Conservation (phyloP, 2,329 filamentous ascomycete genomes). For the Monosporascus sp. region DNA sequence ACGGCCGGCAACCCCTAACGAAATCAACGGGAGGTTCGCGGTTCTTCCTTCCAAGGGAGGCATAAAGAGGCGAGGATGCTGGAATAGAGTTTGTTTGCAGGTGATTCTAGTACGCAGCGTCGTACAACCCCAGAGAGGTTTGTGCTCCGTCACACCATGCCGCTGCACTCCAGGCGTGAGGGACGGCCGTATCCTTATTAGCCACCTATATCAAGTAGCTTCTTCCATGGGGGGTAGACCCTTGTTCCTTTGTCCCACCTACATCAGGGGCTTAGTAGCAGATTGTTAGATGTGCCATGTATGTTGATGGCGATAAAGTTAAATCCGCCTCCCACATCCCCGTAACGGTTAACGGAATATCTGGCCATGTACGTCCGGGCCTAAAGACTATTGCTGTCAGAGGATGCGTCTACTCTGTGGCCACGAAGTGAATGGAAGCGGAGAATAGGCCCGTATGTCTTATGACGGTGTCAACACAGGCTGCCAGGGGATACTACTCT, state of each 20-base stretch:
- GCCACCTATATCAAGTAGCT: too few species aligned
- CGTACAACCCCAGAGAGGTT: neutral
- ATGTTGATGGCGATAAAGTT: too few species aligned
- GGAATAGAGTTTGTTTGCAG: neutral
- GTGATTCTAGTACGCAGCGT: neutral
- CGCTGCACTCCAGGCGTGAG: neutral
- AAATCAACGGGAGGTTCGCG: neutral
- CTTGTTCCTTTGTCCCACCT: neutral
- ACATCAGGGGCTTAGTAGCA: neutral
- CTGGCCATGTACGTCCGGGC: too few species aligned
- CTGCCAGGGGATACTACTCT: neutral
- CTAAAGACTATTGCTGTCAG: too few species aligned
- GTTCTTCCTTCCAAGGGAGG: neutral
- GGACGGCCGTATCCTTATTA: too few species aligned
- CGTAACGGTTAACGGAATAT: too few species aligned
- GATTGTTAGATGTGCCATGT: neutral
- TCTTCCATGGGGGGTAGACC: neutral
- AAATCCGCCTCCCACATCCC: too few species aligned
- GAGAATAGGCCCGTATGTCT: too few species aligned
- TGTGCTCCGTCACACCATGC: neutral
- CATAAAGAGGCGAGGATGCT: neutral
- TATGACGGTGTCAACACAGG: neutral
- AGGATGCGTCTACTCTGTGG: too few species aligned
- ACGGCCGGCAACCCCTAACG: neutral
- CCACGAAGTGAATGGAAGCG: too few species aligned